Evolutionary conservation across 352 stramenopile species (phyloP).

Genomic region (Globisporangium abappressorium): DNA sequence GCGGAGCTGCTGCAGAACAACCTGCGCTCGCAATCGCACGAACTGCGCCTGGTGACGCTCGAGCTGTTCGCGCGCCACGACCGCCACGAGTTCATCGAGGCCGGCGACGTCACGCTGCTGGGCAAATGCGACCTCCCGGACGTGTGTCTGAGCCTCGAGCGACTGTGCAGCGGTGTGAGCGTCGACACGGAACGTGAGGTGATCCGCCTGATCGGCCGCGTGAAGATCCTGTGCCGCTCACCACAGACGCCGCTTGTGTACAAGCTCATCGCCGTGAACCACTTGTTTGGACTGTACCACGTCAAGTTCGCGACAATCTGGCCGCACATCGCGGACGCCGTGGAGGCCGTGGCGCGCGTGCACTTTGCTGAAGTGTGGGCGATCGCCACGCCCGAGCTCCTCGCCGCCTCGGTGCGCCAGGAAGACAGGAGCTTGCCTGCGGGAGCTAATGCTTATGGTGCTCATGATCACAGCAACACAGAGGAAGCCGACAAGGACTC

Average conservation of each 20-base stretch:
- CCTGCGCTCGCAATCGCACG: conserved; percentile 64
- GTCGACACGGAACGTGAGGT: conserved; percentile 85
- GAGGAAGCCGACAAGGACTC: not conserved
- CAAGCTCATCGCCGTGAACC: conserved; percentile 73
- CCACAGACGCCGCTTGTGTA: conserved; percentile 71
- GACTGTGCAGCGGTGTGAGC: conserved; percentile 41
- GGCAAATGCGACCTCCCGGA: conserved; percentile 71
- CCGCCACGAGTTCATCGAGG: conserved; percentile 48
- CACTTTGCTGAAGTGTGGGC: conserved; percentile 71
- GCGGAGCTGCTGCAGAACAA: conserved; percentile 46
- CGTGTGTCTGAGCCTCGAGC: conserved; percentile 63
- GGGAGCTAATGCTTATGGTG: not conserved
- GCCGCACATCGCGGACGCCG: conserved; percentile 69
- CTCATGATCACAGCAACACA: not conserved
- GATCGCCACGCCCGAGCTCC: conserved; percentile 51
- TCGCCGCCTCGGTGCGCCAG: conserved; percentile 41
- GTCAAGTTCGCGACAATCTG: conserved; percentile 89
- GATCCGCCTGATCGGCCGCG: conserved; percentile 69
- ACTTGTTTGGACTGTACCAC: conserved; percentile 81
- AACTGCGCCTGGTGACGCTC: conserved; percentile 64
- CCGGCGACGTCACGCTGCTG: conserved; percentile 33
- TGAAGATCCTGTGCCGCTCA: conserved; percentile 75
- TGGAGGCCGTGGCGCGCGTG: conserved; percentile 49
- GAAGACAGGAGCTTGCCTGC: conserved; percentile 20
- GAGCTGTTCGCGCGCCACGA: conserved; percentile 62